Evolutionary conservation across 2,329 filamentous ascomycete species (phyloP).

Genomic region (Ceratocystis alfenasii): DNA sequence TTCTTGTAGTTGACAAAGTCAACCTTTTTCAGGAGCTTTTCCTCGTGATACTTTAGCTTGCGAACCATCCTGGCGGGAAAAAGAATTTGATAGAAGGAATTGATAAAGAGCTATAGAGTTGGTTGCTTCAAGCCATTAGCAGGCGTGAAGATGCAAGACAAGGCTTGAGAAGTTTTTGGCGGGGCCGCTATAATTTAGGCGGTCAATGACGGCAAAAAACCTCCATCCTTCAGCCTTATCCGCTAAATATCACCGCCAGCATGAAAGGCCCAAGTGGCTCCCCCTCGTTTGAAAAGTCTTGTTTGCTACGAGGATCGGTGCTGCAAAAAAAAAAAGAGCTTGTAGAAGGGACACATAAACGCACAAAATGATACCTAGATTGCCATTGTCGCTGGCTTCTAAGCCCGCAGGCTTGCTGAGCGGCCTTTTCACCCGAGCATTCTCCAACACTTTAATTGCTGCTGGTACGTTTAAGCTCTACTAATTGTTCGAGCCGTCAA

Average conservation of each 20-base stretch:
- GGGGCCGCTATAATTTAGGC: constrained; percentile 17
- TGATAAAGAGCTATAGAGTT: background rate
- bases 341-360: background rate
- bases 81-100: background rate
- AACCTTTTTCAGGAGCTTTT: constrained; percentile 83
- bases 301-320: background rate
- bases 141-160: background rate
- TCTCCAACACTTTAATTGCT: constrained; percentile 7
- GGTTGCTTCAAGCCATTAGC: background rate
- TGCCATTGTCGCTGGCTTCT: constrained; percentile 8
- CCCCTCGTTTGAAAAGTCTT: background rate
- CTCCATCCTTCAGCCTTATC: background rate
- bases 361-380: constrained; percentile 15
- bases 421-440: constrained; percentile 17
- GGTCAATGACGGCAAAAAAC: constrained; percentile 18
- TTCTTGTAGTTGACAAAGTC: constrained; percentile 92
- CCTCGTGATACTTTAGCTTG: constrained; percentile 93
- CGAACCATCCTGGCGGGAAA: constrained; percentile 59
- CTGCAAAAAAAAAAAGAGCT: background rate
- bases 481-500: too few species aligned
- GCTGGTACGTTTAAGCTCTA: constrained; percentile 1
- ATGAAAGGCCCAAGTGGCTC: background rate
- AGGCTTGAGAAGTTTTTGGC: constrained; percentile 21
- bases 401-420: constrained; percentile 15
- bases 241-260: background rate